Base-by-base conservation (phyloP, 164 flowering plant genomes). In the Umbellularia californica region DNA sequence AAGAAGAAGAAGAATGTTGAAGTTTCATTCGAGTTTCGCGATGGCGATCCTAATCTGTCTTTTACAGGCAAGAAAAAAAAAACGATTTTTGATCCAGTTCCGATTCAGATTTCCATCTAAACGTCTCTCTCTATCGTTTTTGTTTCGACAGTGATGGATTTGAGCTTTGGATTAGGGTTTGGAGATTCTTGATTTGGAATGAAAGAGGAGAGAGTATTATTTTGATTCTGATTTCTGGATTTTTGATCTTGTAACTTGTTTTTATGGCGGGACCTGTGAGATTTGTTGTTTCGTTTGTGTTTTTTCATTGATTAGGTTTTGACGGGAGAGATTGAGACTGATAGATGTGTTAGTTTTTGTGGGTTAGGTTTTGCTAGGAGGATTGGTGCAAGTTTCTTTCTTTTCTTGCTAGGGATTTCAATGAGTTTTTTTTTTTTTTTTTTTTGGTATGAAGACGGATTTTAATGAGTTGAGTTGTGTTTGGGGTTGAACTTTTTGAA, bases 41-140 rank as follows among this genome's bases (percentile, higher is more conserved):
- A 52, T 50, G 72, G 72, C 33, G 63, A 50, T 70, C 47, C 47
- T 41, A 41, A 41, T 41, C 24, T 14, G 35, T 23, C 30, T 70
- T 12, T 52, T 70, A 13, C 72, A 70, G 72, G 72, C 72, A 70
- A 50, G 72, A 14, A 17, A 70, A 14, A 17, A 70, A 41, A 4
- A 10, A 20, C 55, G 55, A 11, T 19, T 52, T 4, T 51, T 24
- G 51, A 10, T 14, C 35, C 60, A 22, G 62, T 70, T 70, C 23
- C 11, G 35, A 27, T 52, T 51, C 62, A 66, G 6, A 50, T 51
- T 70, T 27, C 9, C 27, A 50, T 41, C 27, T n/a, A 50, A 17
- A 50, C 5, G 23, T 70, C 22, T 68, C 52, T 41, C 12, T 41
- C 12, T 68, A 25, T 25, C 27, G 27, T 19, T 20, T 28, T 19